Conservation (phyloP, 2,329 filamentous ascomycete genomes). For the Cladobotryum protrusum region DNA sequence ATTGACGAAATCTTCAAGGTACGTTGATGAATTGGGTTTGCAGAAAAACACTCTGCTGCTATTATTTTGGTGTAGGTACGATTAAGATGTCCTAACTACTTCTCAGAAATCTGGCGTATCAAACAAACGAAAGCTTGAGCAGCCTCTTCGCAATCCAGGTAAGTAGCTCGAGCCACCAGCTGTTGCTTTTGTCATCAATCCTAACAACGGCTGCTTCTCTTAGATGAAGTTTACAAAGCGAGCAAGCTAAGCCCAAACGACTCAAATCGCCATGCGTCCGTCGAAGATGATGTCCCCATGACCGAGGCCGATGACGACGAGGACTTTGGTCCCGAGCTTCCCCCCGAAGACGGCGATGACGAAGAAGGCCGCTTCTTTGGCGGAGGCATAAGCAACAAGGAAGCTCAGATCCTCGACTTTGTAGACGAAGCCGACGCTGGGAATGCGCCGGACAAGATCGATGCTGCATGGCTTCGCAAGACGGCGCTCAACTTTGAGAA, state of each 20-base stretch:
- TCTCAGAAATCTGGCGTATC: conserved; percentile 37
- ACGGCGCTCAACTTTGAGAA: conserved; percentile 81
- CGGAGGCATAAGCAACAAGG: conserved; percentile 75
- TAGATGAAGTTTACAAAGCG: conserved; percentile 60
- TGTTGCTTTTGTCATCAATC: background rate
- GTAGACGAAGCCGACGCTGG: conserved; percentile 53
- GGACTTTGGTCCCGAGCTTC: conserved; percentile 39
- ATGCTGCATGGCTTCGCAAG: conserved; percentile 75
- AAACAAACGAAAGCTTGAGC: conserved; percentile 59
- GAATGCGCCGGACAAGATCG: conserved; percentile 64
- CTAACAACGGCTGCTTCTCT: background rate
- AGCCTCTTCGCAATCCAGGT: conserved; percentile 58
- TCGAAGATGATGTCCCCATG: conserved; percentile 38
- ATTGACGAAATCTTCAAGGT: conserved; percentile 56
- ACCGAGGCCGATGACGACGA: conserved; percentile 45
- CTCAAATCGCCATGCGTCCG: conserved; percentile 38
- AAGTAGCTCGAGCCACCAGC: conserved; percentile 21
- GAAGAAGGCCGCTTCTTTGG: conserved; percentile 96
- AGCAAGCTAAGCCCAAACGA: conserved; percentile 45
- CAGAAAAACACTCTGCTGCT: background rate
- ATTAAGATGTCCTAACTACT: background rate
- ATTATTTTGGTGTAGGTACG: background rate
- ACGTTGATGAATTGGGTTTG: background rate
- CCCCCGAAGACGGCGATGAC: conserved; percentile 59
- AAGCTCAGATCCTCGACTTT: conserved; percentile 80